Percentiles rank a stretch among this genome's conserved stretches.
These are phyloP conservation scores for Fusarium sp. DNA, from an alignment of 2,329 filamentous ascomycete genomes.

Conservation along the genomic window DNA sequence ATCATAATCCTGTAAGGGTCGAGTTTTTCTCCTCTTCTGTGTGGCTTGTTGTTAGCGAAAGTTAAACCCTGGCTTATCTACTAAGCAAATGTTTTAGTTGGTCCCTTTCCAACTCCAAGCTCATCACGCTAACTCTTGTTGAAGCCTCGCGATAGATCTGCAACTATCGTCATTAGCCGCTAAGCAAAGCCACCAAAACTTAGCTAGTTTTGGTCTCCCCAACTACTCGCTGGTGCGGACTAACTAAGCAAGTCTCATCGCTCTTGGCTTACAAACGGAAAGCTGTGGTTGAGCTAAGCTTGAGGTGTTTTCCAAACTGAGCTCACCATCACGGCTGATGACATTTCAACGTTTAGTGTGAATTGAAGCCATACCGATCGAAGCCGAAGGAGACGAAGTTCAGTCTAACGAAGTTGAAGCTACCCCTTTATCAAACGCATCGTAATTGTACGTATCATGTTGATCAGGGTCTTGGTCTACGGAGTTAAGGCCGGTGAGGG, in stretches of 20 bases:
- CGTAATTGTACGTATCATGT: neutral
- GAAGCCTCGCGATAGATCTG: neutral
- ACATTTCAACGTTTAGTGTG: neutral
- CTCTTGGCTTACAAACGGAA: neutral
- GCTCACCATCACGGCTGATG: neutral
- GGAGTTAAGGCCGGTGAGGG: neutral
- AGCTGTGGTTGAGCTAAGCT: neutral
- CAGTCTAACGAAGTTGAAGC: rapidly evolving
- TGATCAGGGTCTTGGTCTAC: neutral
- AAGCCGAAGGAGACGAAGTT: neutral
- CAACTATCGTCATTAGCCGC: neutral
- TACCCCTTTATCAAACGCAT: neutral
- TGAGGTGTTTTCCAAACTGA: neutral
- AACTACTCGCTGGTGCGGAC: neutral
- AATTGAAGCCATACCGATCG: neutral
- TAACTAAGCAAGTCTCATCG: neutral
- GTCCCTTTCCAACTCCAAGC: neutral
- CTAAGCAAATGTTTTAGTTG: neutral
- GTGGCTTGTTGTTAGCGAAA: neutral
- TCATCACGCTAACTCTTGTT: neutral
- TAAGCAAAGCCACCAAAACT: too few relatives aligned
- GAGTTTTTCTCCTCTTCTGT: neutral
- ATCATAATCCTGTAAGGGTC: neutral
- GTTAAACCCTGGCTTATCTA: neutral
- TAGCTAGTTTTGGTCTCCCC: neutral